phyloP scores from a whole-genome alignment of 2,329 filamentous ascomycete genomes.

The Diplodia scrobiculata region DNA sequence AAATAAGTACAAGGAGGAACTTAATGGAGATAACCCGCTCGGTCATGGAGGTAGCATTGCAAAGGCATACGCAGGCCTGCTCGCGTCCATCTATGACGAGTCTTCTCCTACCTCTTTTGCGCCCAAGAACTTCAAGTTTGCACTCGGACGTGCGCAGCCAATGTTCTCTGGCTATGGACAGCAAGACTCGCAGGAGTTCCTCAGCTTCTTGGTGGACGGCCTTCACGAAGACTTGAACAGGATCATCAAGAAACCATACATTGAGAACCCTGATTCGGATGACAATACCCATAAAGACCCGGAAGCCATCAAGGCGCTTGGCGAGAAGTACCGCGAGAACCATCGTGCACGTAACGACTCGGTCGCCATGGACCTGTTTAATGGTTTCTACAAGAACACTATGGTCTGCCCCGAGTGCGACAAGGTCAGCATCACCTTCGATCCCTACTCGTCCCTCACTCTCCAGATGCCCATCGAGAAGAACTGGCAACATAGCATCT shows the following conservation, averaged over 20 bases:
- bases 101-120: slow-evolving; percentile 67
- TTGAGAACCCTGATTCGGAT: slow-evolving; percentile 95
- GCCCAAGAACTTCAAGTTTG: slow-evolving; percentile 79
- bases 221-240: slow-evolving; percentile 94
- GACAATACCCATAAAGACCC: slow-evolving; percentile 90
- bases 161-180: slow-evolving; percentile 93
- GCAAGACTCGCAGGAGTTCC: slow-evolving; percentile 95
- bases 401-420: slow-evolving; percentile 86
- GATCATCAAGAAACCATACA: slow-evolving; percentile 93
- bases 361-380: slow-evolving; percentile 92
- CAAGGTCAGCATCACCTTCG: slow-evolving; percentile 98
- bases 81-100: slow-evolving; percentile 77
- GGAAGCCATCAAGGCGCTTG: slow-evolving; percentile 78
- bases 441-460: slow-evolving; percentile 93
- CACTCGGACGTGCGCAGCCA: slow-evolving; percentile 76
- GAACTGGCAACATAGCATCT: slow-evolving; percentile 73
- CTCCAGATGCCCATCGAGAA: slow-evolving; percentile 86
- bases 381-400: slow-evolving; percentile 97
- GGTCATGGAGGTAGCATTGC: slow-evolving; percentile 85
- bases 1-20: slow-evolving; percentile 69
- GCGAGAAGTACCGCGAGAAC: slow-evolving; percentile 85
- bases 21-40: slow-evolving; percentile 83
- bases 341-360: slow-evolving; percentile 92
- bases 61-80: slow-evolving; percentile 74
- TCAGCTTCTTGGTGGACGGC: slow-evolving; percentile 91